phyloP scores from a whole-genome alignment of 148 eudicot species.

The Bassia scoparia region DNA sequence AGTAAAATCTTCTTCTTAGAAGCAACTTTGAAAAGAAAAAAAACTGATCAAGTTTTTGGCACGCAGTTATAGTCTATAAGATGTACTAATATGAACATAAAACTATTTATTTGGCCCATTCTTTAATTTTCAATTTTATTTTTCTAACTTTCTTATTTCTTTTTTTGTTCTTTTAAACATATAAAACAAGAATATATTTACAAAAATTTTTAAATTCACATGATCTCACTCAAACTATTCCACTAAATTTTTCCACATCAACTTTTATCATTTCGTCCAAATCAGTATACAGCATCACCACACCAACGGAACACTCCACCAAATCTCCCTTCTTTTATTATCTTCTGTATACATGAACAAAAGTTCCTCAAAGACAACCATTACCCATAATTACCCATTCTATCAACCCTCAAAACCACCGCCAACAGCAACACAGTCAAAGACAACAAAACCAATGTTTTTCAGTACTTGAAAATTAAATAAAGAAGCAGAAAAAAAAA shows the following conservation, averaged over 20 bases:
- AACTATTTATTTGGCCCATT: not conserved
- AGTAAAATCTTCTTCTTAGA: too few species aligned
- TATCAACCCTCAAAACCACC: too few species aligned
- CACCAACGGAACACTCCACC: not conserved
- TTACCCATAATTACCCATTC: not conserved
- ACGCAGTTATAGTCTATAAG: too few species aligned
- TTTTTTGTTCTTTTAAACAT: not conserved
- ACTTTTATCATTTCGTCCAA: not conserved
- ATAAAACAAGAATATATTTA: not conserved
- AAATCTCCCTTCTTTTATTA: not conserved
- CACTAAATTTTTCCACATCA: not conserved
- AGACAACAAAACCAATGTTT: too few species aligned
- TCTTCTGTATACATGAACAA: not conserved
- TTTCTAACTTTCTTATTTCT: not conserved
- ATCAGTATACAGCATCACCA: not conserved
- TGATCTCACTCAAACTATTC: not conserved
- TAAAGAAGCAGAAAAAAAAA: too few species aligned
- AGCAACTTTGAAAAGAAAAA: too few species aligned
- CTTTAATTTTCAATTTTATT: not conserved
- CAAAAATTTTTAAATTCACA: too few species aligned
- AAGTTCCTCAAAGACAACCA: not conserved
- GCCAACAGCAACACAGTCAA: too few species aligned
- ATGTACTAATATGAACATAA: too few species aligned
- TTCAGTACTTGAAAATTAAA: too few species aligned
- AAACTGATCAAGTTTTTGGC: too few species aligned